Evolutionary conservation across 768 basidiomycete species (phyloP).

Genomic region (Peribolospora baueri): DNA sequence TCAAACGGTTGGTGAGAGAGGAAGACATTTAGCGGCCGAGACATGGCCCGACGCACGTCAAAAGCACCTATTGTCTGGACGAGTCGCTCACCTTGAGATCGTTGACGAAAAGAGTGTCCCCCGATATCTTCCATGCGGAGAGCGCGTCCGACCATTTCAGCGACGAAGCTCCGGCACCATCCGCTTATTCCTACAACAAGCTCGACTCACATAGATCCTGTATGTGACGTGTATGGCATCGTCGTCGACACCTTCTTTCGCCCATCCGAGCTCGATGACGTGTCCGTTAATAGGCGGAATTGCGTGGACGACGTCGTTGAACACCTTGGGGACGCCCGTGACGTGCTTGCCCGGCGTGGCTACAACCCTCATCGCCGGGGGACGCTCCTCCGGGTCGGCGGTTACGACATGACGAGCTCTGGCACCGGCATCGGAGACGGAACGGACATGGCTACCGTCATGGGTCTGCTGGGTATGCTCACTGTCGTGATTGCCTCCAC

Average conservation of each 20-base stretch:
- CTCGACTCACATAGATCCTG: conserved; percentile 14
- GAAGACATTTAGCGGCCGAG: not conserved
- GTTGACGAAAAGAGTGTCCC: conserved; percentile 19
- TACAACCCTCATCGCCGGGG: conserved; percentile 10
- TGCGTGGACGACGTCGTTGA: conserved; percentile 14
- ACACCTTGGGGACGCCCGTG: conserved; percentile 12
- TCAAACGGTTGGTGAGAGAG: not conserved
- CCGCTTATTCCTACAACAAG: too few relatives aligned
- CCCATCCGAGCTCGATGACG: conserved; percentile 14
- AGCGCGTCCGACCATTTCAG: too few relatives aligned
- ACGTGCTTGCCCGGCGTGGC: conserved; percentile 19
- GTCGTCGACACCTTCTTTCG: not conserved
- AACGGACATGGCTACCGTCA: too few relatives aligned
- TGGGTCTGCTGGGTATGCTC: too few relatives aligned
- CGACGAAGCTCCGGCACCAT: too few relatives aligned
- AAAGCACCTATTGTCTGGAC: not conserved
- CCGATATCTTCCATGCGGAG: conserved; percentile 6
- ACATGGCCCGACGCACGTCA: too few relatives aligned
- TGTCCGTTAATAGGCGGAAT: conserved; percentile 18
- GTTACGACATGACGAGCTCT: too few relatives aligned
- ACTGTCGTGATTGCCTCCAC: too few relatives aligned
- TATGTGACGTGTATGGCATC: conserved; percentile 8
- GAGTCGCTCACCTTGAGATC: conserved; percentile 13
- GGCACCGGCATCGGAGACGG: too few relatives aligned
- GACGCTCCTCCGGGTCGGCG: too few relatives aligned